Evolutionary conservation across 768 basidiomycete species (phyloP).

Genomic region (Melanogaster broomeanus): DNA sequence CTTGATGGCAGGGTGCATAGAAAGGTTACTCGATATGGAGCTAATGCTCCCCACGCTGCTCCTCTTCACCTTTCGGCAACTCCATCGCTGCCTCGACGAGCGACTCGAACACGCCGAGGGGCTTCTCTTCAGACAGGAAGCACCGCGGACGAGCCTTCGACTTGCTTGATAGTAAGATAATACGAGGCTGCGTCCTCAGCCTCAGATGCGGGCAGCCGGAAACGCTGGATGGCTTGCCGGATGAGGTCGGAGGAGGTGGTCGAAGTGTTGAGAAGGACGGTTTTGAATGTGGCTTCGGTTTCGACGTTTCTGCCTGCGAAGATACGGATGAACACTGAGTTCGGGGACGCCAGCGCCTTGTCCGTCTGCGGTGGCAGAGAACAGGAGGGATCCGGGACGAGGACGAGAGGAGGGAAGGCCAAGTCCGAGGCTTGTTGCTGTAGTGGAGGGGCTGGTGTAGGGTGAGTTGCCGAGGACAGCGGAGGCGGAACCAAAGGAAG

Average conservation of each 20-base stretch:
- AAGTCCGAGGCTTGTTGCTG: constrained; percentile 44
- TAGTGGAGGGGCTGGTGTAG: constrained; percentile 39
- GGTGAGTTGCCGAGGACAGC: constrained; percentile 55
- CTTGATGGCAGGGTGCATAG: constrained; percentile 93
- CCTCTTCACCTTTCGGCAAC: constrained; percentile 85
- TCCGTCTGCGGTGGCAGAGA: constrained; percentile 62
- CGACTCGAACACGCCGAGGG: constrained; percentile 87
- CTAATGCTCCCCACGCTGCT: constrained; percentile 93
- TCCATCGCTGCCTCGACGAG: constrained; percentile 80
- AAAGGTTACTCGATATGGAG: constrained; percentile 89
- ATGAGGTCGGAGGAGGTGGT: constrained; percentile 86
- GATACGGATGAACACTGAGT: constrained; percentile 91
- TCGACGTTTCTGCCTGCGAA: constrained; percentile 91
- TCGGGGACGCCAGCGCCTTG: constrained; percentile 70
- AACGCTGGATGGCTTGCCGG: constrained; percentile 91
- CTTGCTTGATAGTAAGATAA: constrained; percentile 90
- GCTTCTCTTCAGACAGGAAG: constrained; percentile 73
- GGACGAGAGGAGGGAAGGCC: constrained; percentile 55
- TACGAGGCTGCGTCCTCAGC: constrained; percentile 62
- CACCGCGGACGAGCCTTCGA: constrained; percentile 82
- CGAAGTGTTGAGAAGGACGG: constrained; percentile 85
- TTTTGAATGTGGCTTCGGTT: constrained; percentile 98
- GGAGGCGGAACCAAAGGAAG: constrained; percentile 76
- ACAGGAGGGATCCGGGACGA: constrained; percentile 77
- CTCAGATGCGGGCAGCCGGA: constrained; percentile 70